Conservation (phyloP, 225 moss, liverwort and hornwort genomes). For the Sphagnum contortum region DNA sequence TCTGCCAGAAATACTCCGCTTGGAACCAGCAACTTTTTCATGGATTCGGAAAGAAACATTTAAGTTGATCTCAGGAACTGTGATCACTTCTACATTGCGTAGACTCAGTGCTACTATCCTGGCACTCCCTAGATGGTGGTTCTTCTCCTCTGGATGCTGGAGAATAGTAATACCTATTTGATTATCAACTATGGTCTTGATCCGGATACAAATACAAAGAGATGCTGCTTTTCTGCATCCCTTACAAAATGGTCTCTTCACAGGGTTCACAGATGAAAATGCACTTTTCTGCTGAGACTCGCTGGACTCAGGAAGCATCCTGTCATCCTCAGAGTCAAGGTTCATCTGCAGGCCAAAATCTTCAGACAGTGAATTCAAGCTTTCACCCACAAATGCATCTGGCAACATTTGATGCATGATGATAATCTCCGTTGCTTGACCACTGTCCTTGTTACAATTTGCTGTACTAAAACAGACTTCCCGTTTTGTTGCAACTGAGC, state of each 20-base stretch:
- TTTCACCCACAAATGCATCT: too few species aligned
- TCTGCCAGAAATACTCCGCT: constrained; percentile 61
- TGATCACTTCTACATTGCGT: constrained; percentile 54
- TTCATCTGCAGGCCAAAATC: too few species aligned
- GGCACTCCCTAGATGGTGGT: constrained; percentile 78
- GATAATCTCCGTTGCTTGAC: too few species aligned
- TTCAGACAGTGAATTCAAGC: too few species aligned
- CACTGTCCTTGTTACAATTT: too few species aligned
- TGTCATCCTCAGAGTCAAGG: too few species aligned
- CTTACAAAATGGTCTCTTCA: constrained; percentile 50
- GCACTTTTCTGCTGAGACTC: not conserved
- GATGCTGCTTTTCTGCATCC: constrained; percentile 67
- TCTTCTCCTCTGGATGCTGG: constrained; percentile 80
- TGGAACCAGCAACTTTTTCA: constrained; percentile 69
- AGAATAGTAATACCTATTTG: constrained; percentile 62
- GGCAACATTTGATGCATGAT: too few species aligned
- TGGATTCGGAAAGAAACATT: constrained; percentile 52
- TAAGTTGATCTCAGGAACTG: constrained; percentile 50
- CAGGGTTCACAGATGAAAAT: too few species aligned
- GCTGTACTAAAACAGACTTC: too few species aligned
- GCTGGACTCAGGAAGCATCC: too few species aligned
- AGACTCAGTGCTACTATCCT: constrained; percentile 71
- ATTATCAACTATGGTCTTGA: constrained; percentile 66
- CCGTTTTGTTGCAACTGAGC: too few species aligned
- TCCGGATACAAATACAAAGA: constrained; percentile 69